Base-by-base conservation (phyloP, 2,329 filamentous ascomycete genomes). In the Hypoxylon sp. region DNA sequence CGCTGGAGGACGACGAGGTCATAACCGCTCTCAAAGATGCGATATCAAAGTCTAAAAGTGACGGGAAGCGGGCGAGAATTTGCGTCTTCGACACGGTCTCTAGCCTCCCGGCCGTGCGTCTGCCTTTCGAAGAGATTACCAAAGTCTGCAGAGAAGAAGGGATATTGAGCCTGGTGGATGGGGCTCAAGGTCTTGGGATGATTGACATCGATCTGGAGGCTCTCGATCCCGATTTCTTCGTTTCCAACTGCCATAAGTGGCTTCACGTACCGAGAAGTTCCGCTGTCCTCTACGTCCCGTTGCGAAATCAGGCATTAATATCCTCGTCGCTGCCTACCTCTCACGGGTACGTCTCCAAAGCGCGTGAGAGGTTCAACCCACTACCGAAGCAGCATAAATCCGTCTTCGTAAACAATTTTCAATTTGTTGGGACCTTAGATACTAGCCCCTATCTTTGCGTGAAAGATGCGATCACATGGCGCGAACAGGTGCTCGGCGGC, bases 211-310 rank as follows among this genome's bases (percentile, higher is more conserved):
- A 97, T 78, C 80, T 98, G 13, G 70, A 76, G 0, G 78, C 80
- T 3, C 81, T 94, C 2, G 87, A 94, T 68, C 90, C 93, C 0
- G 94, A 98, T 79, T 98, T 97, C 81, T 93, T 97, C 75, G 86
- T 95, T 13, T 91, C 86, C 60, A 98, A 98, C 78, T 93, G 90
- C 73, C 93, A 97, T 82, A 97, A 97, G 82, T 98, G 95, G 95
- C 88, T 98, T 6, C 90, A 89, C 75, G 87, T 89, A 0, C 95
- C 94, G 0, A 89, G 94, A 32, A 91, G 90, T 14, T 94, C 91
- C 76, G 93, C 93, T 2, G 82, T 96, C 3, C 87, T 98, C 70
- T 91, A 97, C 79, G 92, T 96, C 0, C 92, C 94, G 0, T 65
- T 83, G 17, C 86, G 91, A 21, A 94, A 97, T 78, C 95, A 98